Conservation (phyloP, 2,329 filamentous ascomycete species). For the Ascochyta viciae-villosae region DNA sequence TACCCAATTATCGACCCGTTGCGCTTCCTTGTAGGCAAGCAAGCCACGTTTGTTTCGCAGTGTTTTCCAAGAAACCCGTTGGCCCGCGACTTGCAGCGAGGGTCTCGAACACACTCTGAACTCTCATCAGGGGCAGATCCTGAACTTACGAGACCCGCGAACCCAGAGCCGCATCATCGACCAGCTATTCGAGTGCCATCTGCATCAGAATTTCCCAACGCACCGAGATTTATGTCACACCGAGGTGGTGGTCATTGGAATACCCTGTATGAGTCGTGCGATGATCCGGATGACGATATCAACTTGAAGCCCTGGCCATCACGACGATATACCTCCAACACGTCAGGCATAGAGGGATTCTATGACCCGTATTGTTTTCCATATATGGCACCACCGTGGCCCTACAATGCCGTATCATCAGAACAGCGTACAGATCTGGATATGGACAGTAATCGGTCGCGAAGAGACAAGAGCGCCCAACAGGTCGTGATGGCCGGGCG, state of each 20-base stretch:
- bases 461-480: conserved; percentile 17
- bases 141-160: conserved; percentile 18
- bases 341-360: conserved; percentile 1
- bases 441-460: conserved; percentile 9
- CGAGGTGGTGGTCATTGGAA: conserved; percentile 24
- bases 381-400: conserved; percentile 20
- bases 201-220: conserved; percentile 23
- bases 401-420: not conserved
- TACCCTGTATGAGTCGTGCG: conserved; percentile 15
- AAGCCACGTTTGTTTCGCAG: conserved; percentile 10
- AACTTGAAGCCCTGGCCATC: conserved; percentile 30
- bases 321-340: conserved; percentile 3
- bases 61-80: conserved; percentile 3
- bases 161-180: conserved; percentile 25
- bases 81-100: not conserved
- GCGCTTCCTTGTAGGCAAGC: conserved; percentile 26
- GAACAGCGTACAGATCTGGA: not conserved
- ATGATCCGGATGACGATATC: conserved; percentile 24
- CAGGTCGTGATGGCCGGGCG: conserved; percentile 29
- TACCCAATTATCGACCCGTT: conserved; percentile 68
- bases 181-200: conserved; percentile 27
- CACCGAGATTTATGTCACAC: conserved; percentile 3
- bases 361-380: conserved; percentile 4
- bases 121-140: conserved; percentile 15
- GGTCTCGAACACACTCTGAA: conserved; percentile 20